Base-by-base conservation (phyloP, 2,329 filamentous ascomycete species). In the Xylariaceae sp. region DNA sequence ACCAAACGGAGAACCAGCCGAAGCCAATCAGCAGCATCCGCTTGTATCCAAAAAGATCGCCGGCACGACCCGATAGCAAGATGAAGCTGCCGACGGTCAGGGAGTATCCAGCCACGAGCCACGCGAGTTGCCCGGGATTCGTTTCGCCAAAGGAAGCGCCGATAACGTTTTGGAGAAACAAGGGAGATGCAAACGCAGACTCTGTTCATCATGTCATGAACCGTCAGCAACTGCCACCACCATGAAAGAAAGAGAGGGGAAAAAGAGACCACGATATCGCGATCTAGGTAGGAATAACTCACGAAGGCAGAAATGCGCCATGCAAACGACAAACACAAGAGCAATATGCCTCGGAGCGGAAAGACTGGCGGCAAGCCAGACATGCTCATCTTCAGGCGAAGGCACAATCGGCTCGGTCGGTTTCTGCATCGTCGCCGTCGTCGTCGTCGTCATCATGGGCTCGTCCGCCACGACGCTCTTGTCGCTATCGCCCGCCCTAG, bases 61-160 rank as follows among this genome's bases (percentile, higher is more conserved):
- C 76, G 5, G 78, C 67, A 6, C 76, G 70, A 3, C 76, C 77
- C 2, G 74, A 72, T n/a, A 77, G 65, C 3, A 79, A 67, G 57
- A 79, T 78, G 60, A 78, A 79, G 26, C 73, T 77, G 11, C 76
- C 76, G 37, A 76, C 72, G 0, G 75, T 77, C 46, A 79, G 64
- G 32, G 71, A 72, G 63, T 75, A 79, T 19, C 71, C 73, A 26
- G 76, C 74, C 34, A 75, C 67, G 35, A 76, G 69, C 76, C 76
- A 79, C 12, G 69, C 68, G 32, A 73, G 64, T 44, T 72, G 65
- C 32, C 71, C 74, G 2, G 72, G 70, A 49, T 71, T 70, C 1
- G 64, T 63, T 51, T 72, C 67, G 8, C 64, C 66, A 53, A 79
- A 76, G 26, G 65, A 69, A 3, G 65, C 59, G 11, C 71, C 74